Base-by-base conservation (phyloP, 2,329 filamentous ascomycete genomes). In the Arthrobotrys conoides region DNA sequence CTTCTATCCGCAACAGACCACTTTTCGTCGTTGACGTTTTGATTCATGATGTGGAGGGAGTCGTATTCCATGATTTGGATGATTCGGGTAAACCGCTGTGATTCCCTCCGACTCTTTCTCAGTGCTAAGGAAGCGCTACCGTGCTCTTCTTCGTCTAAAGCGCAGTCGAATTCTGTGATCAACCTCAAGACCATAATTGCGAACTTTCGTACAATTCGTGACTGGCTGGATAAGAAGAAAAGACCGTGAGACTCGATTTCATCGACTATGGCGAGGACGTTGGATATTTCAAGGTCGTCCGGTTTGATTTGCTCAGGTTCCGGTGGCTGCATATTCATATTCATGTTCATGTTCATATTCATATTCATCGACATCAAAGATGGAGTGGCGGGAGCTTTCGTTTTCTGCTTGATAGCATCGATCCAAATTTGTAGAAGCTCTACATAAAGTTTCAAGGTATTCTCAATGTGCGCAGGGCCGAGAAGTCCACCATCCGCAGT, bases 401-500 rank as follows among this genome's bases (percentile, higher is more conserved):
- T 92, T 83, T 96, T 97, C 80, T 92, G 90, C 83, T 92, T 92
- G 80, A 99, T 96, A 83, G 98, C 95, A 80, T 97, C 94, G 65
- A 97, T 97, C 96, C 96, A 99, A 46, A 99, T 97, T 80, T 94
- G 91, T 12, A 99, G 87, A 4, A 99, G 86, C 84, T 99, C 94
- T 30, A 98, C 93, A 82, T 99, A 99, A 10, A 99, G 87, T 80
- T 92, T 91, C 20, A 99, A 85, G 0, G 96, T 99, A 81, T 91
- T 97, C 84, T 99, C 96, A 72, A 99, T 97, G 83, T 99, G 96
- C 3, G 91, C 93, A 38, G 93, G 91, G 0, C 95, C 96, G 24
- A 99, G 90, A 91, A 99, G 96, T 1, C 96, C 96, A 36, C 96
- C 96, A 83, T 99, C 96, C 9, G 94, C 97, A 91, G 98, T 97